Evolutionary conservation across 2,329 filamentous ascomycete species (phyloP), one percentile per base, ranked within the genome.

Genomic region (Xylaria polymorpha): DNA sequence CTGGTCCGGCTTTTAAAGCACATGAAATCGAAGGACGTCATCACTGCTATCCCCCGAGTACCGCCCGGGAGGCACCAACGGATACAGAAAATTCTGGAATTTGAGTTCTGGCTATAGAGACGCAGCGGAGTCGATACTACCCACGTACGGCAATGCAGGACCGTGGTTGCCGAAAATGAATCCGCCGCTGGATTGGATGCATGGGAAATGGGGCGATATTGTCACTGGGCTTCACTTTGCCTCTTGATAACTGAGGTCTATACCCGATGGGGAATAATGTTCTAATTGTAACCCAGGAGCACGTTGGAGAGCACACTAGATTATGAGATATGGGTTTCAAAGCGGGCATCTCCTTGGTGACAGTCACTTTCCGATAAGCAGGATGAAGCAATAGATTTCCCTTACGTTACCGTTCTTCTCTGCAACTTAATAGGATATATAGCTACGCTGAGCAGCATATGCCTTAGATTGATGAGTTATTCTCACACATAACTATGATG

Each of bases 1-100:
- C 79, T 86, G 4, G 80, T 83, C 0, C 82, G 88, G 0, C 76
- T 91, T 4, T 73, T 88, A 63, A 83, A 83, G 5, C 74, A 82
- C 61, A 87, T 90, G 84, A 72, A 80, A 14, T 76, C 81, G 6
- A 80, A 83, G 10, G 80, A 81, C 0, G 79, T 82, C 3, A 79
- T 77, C 0, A 79, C 77, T 14, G 84, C 84, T 0, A 81, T 82
- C 1, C 88, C 88, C 0, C 75, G 80, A 1, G 79, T 84, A 4
- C 75, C 77, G 6, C n/a, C 74, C 80, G 48, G 76, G 72, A 14
- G 69, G 66, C 15, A 46, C 53, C 8, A 37, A 51, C 8, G 56
- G 60, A 6, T 53, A 64, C 4, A 58, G 69, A n/a, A 69, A 35
- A 3, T 69, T 74, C 50, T 77, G 70, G 70, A 67, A 55, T 14